Conservation (phyloP, 768 basidiomycete species). For the Boletus pseudopeckii region DNA sequence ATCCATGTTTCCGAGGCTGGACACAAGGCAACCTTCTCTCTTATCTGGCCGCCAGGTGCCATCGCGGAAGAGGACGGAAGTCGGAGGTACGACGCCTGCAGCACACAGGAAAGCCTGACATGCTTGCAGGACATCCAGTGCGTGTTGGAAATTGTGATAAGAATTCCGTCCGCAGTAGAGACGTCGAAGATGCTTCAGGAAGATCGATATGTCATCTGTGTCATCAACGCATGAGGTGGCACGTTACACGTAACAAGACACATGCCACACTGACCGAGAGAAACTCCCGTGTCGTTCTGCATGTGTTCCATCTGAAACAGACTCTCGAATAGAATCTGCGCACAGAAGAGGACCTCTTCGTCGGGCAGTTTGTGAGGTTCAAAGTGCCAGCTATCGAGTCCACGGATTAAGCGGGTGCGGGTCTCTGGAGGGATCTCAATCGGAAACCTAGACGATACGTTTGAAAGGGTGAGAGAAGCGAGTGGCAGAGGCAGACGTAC, state of each 20-base stretch:
- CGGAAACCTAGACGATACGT: conserved; percentile 39
- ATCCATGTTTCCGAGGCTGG: conserved; percentile 59
- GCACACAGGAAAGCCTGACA: conserved; percentile 79
- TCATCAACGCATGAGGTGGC: conserved; percentile 16
- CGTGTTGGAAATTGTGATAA: conserved; percentile 98
- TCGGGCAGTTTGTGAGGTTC: conserved; percentile 82
- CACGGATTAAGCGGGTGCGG: conserved; percentile 60
- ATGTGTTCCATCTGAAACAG: conserved; percentile 78
- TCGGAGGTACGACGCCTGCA: conserved; percentile 78
- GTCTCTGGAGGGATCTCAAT: conserved; percentile 45
- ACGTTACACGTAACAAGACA: conserved; percentile 18
- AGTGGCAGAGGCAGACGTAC: conserved; percentile 12
- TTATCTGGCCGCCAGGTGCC: conserved; percentile 38
- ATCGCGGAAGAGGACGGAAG: conserved; percentile 52
- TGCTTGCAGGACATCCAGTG: conserved; percentile 93
- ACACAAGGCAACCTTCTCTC: conserved; percentile 33
- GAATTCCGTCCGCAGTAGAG: conserved; percentile 90
- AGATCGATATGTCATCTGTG: conserved; percentile 68
- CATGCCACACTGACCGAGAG: conserved; percentile 48
- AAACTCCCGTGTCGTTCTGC: conserved; percentile 52
- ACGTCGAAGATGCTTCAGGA: conserved; percentile 84
- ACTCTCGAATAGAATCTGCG: conserved; percentile 83
- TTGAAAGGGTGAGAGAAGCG: conserved; percentile 5
- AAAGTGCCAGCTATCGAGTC: conserved; percentile 83
- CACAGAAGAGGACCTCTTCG: conserved; percentile 78